phyloP scores from a whole-genome alignment of 1,284 basidiomycete species.

The Trichosporon sp. region DNA sequence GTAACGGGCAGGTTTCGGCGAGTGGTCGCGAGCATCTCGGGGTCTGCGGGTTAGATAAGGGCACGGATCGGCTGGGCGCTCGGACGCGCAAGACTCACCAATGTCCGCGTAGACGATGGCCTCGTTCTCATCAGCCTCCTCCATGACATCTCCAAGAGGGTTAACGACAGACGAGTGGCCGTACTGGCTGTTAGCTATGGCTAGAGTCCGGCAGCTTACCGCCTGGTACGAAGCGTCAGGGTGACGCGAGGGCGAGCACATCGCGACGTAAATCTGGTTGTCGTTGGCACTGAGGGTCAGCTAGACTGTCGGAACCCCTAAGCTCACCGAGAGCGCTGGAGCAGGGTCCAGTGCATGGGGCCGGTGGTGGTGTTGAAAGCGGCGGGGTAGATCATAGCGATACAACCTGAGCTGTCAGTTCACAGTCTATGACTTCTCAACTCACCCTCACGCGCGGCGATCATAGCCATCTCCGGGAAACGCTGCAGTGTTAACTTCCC shows the following conservation, averaged over 20 bases:
- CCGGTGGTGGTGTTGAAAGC: slow-evolving; percentile 77
- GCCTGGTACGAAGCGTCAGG: slow-evolving; percentile 79
- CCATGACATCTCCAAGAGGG: slow-evolving; percentile 80
- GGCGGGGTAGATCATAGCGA: slow-evolving; percentile 83
- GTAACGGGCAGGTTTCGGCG: slow-evolving; percentile 84
- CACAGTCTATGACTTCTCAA: not conserved
- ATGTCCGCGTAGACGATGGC: slow-evolving; percentile 78
- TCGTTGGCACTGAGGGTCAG: slow-evolving; percentile 73
- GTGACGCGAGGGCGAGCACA: slow-evolving; percentile 94
- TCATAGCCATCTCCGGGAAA: slow-evolving; percentile 93
- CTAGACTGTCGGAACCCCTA: not conserved
- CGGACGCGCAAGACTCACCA: slow-evolving; percentile 61
- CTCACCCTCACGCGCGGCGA: slow-evolving; percentile 80
- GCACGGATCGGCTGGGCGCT: slow-evolving; percentile 2
- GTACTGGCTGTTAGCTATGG: slow-evolving; percentile 62
- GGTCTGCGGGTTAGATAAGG: slow-evolving; percentile 62
- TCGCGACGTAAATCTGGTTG: slow-evolving; percentile 91
- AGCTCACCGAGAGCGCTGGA: slow-evolving; percentile 77
- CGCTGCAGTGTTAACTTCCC: slow-evolving; percentile 57
- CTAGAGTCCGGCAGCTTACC: slow-evolving; percentile 55
- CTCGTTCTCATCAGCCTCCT: slow-evolving; percentile 77
- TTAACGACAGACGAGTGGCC: slow-evolving; percentile 88
- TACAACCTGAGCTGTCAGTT: slow-evolving; percentile 65
- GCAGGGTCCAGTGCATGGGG: slow-evolving; percentile 92
- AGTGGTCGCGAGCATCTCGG: slow-evolving; percentile 68